Base-by-base conservation (phyloP, 495 filamentous ascomycete genomes). In the Penicillium egyptiacum region DNA sequence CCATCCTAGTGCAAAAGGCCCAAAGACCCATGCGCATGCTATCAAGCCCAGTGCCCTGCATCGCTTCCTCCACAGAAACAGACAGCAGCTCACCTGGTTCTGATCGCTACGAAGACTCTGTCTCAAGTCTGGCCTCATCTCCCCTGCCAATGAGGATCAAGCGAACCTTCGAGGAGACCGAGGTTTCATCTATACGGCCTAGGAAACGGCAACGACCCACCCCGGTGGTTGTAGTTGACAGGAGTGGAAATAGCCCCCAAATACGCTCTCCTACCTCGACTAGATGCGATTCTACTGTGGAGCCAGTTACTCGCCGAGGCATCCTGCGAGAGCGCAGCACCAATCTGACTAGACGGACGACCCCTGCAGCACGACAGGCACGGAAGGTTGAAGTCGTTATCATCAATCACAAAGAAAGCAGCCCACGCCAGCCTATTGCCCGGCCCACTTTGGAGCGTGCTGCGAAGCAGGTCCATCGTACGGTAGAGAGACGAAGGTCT, bases 321-420 rank as follows among this genome's bases (percentile, higher is more conserved):
- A 43, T 58, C 23, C 45, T 72, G 46, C 60, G 63, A 30, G 67
- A 65, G 53, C 50, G 58, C 4, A 66, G 57, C 42, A 43, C 55
- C 20, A 61, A 56, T 16, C 26, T 25, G 30, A 16, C 12, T 16
- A 46, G 50, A 10, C 53, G 37, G 9, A 20, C 4, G 11, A 10
- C 49, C 11, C 14, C 57, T 5, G 23, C 35, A 5, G 23, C 31
- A 39, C 59, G 22, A 33, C 35, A 42, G 35, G 25, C 54, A 35
- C 45, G 53, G 12, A 71, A 65, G 50, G 47, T 77, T 30, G 72
- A 75, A 53, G 74, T 76, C 0, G 74, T 77, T 10, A 67, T 77
- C n/a, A 30, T 73, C 60, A 75, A 75, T 43, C 60, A 63, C 20
- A 57, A 55, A 50, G 56, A 49, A 20, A 31, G 22, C 20, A 26